Evolutionary conservation across 352 stramenopile species (phyloP).

Genomic region (Phytophthora kernoviae): DNA sequence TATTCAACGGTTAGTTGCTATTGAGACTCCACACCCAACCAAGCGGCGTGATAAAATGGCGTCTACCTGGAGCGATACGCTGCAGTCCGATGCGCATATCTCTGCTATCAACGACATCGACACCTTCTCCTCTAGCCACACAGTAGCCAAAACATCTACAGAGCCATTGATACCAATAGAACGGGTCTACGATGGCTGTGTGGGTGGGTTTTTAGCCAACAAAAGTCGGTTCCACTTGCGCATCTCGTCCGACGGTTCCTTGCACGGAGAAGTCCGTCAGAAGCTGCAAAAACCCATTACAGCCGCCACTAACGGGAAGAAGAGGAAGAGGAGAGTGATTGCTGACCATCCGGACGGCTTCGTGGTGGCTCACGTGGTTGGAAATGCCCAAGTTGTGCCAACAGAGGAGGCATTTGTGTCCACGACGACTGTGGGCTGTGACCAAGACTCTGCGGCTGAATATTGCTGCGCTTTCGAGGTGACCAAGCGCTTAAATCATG

Average conservation of each 20-base stretch:
- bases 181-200: conserved; percentile 50
- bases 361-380: conserved; percentile 38
- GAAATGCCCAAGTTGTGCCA: conserved; percentile 28
- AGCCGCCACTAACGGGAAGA: conserved; percentile 11
- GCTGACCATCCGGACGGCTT: conserved; percentile 31
- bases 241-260: conserved; percentile 38
- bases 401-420: conserved; percentile 30
- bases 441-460: conserved; percentile 13
- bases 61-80: conserved; percentile 13
- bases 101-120: conserved; percentile 2
- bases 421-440: conserved; percentile 3
- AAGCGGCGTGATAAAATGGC: conserved; percentile 17
- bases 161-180: conserved; percentile 23
- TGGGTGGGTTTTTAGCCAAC: conserved; percentile 47
- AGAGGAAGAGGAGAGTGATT: conserved; percentile 31
- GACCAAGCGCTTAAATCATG: conserved; percentile 36
- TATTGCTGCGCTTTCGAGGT: conserved; percentile 62
- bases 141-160: neutral
- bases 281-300: conserved; percentile 9
- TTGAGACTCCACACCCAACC: conserved; percentile 9
- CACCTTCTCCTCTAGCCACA: conserved; percentile 3
- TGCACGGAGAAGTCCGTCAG: conserved; percentile 47
- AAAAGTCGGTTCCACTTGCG: conserved; percentile 44
- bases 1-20: neutral
- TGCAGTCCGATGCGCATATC: neutral